Evolutionary conservation across 1,284 basidiomycete genomes (phyloP).

Genomic region (Microbotryum saponariae): DNA sequence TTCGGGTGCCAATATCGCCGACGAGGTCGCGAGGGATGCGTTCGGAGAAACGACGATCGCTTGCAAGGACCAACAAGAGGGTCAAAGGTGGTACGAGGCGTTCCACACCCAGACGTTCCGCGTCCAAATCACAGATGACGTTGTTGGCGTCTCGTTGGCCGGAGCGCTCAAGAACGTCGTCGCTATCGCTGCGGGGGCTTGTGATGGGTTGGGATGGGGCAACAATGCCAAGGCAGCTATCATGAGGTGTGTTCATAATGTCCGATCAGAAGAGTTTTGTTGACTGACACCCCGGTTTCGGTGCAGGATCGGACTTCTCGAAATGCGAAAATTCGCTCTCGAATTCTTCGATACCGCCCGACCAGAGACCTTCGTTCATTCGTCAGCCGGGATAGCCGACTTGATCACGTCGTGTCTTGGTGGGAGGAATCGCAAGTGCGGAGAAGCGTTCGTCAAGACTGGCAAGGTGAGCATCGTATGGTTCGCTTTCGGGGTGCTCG

Average conservation of each 20-base stretch:
- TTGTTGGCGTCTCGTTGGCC: constrained; percentile 51
- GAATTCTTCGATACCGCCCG: constrained; percentile 52
- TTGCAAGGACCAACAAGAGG: constrained; percentile 46
- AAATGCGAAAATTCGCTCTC: constrained; percentile 45
- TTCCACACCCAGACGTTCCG: constrained; percentile 47
- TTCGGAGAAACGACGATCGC: constrained; percentile 54
- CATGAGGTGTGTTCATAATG: constrained; percentile 48
- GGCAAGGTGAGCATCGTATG: constrained; percentile 43
- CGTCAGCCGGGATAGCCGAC: constrained; percentile 52
- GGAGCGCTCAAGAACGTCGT: constrained; percentile 54
- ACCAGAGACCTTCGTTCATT: constrained; percentile 48
- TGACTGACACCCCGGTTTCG: no score
- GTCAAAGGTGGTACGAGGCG: constrained; percentile 40
- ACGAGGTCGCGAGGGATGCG: constrained; percentile 49
- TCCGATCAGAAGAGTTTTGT: constrained; percentile 22
- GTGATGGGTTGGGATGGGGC: constrained; percentile 51
- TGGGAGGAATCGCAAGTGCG: constrained; percentile 50
- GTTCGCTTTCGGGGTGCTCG: neutral
- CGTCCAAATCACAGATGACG: constrained; percentile 51
- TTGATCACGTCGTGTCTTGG: constrained; percentile 53
- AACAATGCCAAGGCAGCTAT: constrained; percentile 54
- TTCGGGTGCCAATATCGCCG: constrained; percentile 53
- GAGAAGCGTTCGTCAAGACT: constrained; percentile 49
- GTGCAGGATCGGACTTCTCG: constrained; percentile 36
- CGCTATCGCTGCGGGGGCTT: constrained; percentile 51